Base-by-base conservation (phyloP, 2,329 filamentous ascomycete species). In the Colletotrichum sp. region DNA sequence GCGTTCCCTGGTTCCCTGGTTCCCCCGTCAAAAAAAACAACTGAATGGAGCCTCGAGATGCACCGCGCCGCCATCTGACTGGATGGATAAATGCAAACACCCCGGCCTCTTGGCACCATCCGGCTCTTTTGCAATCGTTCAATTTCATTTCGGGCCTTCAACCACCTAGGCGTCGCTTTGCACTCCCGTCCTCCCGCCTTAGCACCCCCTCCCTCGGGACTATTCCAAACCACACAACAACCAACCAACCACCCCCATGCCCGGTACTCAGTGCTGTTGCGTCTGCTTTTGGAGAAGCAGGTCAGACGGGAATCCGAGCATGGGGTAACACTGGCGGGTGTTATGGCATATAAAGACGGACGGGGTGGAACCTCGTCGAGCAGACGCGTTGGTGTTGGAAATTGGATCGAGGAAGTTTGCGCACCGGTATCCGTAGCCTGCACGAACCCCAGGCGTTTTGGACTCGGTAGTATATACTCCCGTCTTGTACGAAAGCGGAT, bases 81-180 rank as follows among this genome's bases (percentile, higher is more conserved):
- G 74, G 70, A 73, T 59, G 74, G 74, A 73, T 76, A 76, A 76
- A 76, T 76, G 64, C 48, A 34, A 28, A 61, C 28, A 44, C 69
- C 63, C 68, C 39, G 55, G 52, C 22, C 19, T 22, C 55, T 69
- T 63, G 64, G 71, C 59, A 32, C 15, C 44, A 27, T 59, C 39
- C 73, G 64, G 73, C 70, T 74, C 70, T 39, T 36, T 55, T 52
- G 63, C 36, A 13, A 61, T 22, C n/a, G 64, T 27, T 34, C 60
- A 71, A 52, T 75, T 44, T 68, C 60, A 76, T 52, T 76, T 76
- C 74, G 74, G 74, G 75, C 74, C 74, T 70, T 76, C 74, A 75
- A 30, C 66, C 32, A 70, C 60, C 64, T 73, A 70, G 48, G 57
- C 34, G 34, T 48, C 59, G 74, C 74, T 65, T 75, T 64, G 25